phyloP scores from a whole-genome alignment of 257 asterid species.

The Rauvolfia tetraphylla region DNA sequence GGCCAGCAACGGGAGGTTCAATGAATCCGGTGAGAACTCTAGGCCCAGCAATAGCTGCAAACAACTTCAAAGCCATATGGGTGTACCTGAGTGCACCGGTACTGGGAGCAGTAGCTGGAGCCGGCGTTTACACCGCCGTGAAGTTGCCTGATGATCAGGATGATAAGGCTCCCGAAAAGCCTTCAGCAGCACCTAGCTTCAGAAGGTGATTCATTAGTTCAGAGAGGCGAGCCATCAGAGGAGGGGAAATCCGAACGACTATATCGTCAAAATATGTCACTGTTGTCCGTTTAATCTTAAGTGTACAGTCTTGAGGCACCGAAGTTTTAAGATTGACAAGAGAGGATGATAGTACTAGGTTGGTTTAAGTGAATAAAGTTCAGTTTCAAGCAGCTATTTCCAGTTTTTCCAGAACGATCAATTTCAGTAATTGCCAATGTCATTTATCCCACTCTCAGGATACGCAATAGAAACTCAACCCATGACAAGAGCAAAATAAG shows the following conservation, averaged over 20 bases:
- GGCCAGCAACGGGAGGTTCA: conserved; percentile 74
- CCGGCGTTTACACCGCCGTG: conserved; percentile 67
- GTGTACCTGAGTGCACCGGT: conserved; percentile 74
- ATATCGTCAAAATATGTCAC: background rate
- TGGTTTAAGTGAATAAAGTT: too few relatives aligned
- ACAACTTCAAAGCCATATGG: conserved; percentile 75
- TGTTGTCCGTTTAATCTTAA: background rate
- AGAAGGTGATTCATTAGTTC: conserved; percentile 32
- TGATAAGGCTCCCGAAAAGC: conserved; percentile 21
- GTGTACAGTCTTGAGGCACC: background rate
- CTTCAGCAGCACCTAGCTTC: conserved; percentile 53
- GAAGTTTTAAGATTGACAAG: too few relatives aligned
- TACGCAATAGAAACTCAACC: background rate
- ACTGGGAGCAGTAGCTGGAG: conserved; percentile 74
- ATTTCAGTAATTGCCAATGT: too few relatives aligned
- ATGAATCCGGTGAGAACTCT: conserved; percentile 90
- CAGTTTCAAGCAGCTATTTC: too few relatives aligned
- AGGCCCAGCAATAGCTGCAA: conserved; percentile 80
- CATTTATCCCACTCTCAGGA: background rate
- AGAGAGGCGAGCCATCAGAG: background rate
- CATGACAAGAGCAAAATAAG: too few relatives aligned
- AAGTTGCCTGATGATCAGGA: conserved; percentile 52
- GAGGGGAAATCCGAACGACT: background rate
- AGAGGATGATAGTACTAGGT: background rate
- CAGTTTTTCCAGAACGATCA: background rate